A percentile compares a stretch with the other conserved stretches of the same genome.
Evolutionary conservation across 257 asterid genomes (phyloP).

Genomic region (Przewalskia tangutica): DNA sequence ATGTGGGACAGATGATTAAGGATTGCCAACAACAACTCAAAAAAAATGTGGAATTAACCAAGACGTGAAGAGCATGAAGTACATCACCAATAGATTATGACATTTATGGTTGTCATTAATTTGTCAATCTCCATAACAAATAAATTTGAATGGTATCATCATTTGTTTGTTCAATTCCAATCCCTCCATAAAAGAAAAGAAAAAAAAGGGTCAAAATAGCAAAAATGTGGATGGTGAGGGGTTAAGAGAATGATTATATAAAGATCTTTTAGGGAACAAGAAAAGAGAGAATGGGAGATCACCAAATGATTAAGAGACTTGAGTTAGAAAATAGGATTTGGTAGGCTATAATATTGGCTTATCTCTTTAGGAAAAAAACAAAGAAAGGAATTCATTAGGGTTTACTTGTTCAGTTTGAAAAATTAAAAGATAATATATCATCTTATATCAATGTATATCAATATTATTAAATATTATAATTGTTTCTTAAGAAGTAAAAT

Average conservation of each 20-base stretch:
- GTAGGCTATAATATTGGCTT: background rate
- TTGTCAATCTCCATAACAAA: background rate
- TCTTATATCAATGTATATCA: no score
- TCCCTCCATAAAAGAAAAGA: background rate
- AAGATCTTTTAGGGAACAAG: background rate
- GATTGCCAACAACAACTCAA: slow-evolving; percentile 32
- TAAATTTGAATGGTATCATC: background rate
- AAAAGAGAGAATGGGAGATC: background rate
- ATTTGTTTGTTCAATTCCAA: background rate
- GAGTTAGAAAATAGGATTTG: slow-evolving; percentile 1
- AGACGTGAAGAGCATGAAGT: slow-evolving; percentile 5
- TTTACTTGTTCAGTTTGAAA: background rate
- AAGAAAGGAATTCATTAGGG: background rate
- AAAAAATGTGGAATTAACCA: slow-evolving; percentile 8
- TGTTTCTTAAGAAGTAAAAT: no score
- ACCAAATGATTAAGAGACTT: background rate
- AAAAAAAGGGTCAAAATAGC: background rate
- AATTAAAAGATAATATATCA: no score
- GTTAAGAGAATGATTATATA: background rate
- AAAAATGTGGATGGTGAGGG: background rate
- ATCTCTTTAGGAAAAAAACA: background rate
- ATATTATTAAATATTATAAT: no score
- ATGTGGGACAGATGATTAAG: slow-evolving; percentile 33
- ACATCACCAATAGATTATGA: background rate
- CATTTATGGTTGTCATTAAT: background rate